Evolutionary conservation across 192 early-diverging fungal genomes (phyloP), one percentile per base, ranked within the genome.

Genomic region (Podila minutissima): DNA sequence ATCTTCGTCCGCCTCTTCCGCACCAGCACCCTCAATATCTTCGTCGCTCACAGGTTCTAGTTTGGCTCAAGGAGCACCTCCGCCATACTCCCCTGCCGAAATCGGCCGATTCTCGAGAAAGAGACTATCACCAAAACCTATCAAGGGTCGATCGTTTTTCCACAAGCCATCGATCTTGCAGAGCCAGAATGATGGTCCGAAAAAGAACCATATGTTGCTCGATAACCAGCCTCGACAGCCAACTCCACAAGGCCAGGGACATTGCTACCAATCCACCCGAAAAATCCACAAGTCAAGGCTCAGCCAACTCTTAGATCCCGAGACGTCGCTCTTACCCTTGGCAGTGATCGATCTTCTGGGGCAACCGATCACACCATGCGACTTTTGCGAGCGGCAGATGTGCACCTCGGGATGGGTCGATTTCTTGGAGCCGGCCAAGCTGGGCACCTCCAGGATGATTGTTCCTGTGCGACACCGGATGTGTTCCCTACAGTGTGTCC

Each of bases 331-430:
- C 48, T 33, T 81, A 5, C 76, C 76, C 0, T 33, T 73, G 12
- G 10, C 62, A 17, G 41, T 81, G 19, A 81, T 81, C 53, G 66
- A 81, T 0, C 38, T 68, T 0, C 33, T 81, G 33, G 59, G 60
- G 11, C 32, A 35, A 13, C 70, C 76, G 1, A 72, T 63, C 2
- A 81, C 76, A 0, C 11, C 48, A 5, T 81, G 76, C 48, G 76
- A 81, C 33, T 81, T 73, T 15, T 81, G 76, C 22, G 26, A 29
- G 28, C 66, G 66, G 5, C 66, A 71, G n/a, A 81, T 81, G 76
- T 81, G 51, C 20, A 81, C 65, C 7, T 81, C 76, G 26, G 76
- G 76, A 46, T 81, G 76, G 76, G 49, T 81, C 29, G 69, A 72
- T 32, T 81, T 81, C 22, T 53, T 81, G 38, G 76, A 81, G 24